phyloP scores from a whole-genome alignment of 2,329 filamentous ascomycete species.

The Ophiostoma sp. region DNA sequence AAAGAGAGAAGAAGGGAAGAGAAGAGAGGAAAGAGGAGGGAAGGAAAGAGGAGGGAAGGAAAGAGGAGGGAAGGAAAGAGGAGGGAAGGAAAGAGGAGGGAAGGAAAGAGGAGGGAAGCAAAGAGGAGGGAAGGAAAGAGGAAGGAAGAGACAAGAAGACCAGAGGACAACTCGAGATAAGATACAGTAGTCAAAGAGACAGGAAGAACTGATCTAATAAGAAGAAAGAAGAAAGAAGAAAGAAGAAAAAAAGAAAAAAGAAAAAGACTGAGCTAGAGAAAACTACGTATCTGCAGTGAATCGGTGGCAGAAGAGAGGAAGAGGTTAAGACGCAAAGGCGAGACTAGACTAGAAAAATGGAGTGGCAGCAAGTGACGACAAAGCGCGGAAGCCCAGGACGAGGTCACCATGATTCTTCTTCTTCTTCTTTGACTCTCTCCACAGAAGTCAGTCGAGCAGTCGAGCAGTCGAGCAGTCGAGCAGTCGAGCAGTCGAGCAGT shows the following conservation, averaged over 20 bases:
- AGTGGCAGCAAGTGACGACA: not conserved
- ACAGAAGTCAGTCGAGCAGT: not conserved
- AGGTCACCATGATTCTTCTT: not conserved
- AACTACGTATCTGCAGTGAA: not conserved
- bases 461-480: not conserved
- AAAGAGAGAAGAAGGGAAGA: not conserved
- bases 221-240: not conserved
- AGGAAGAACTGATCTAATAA: not conserved
- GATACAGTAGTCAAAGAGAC: not conserved
- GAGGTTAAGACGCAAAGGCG: not conserved
- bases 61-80: slow-evolving; percentile 5
- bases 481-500: not conserved
- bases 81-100: not conserved
- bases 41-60: slow-evolving; percentile 8
- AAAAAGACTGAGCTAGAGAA: not conserved
- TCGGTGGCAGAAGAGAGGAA: too few relatives aligned
- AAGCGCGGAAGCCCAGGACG: not conserved
- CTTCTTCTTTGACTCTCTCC: not conserved
- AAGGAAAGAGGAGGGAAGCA: slow-evolving; percentile 7
- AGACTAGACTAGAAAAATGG: slow-evolving; percentile 2
- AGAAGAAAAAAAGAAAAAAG: too few relatives aligned
- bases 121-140: slow-evolving; percentile 5
- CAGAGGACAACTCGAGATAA: not conserved
- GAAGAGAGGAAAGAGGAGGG: not conserved
- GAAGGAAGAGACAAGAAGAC: not conserved